Evolutionary conservation across 2,329 filamentous ascomycete genomes (phyloP).

Genomic region (Colletotrichum scovillei): DNA sequence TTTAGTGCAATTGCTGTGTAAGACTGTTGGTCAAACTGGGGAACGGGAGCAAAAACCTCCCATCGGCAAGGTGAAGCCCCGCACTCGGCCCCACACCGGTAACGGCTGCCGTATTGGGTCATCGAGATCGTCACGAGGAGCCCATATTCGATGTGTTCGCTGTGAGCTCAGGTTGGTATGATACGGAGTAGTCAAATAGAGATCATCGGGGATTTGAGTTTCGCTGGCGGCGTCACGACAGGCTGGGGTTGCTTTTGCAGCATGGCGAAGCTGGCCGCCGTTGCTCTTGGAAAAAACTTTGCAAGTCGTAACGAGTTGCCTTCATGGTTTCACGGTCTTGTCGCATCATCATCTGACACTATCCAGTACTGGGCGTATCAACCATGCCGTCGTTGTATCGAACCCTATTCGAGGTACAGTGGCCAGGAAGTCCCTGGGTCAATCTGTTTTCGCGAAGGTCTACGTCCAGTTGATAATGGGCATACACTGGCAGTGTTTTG

Average conservation of each 20-base stretch:
- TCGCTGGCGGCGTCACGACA: not conserved
- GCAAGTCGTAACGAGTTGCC: conserved; percentile 27
- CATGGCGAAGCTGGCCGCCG: not conserved
- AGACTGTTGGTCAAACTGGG: not conserved
- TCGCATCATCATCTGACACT: conserved; percentile 12
- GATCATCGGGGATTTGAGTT: conserved; percentile 14
- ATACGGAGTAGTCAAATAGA: not conserved
- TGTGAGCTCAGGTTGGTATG: too few relatives aligned
- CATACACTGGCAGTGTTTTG: not conserved
- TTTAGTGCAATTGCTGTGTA: not conserved
- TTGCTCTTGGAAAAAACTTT: conserved; percentile 10
- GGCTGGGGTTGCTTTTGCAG: not conserved
- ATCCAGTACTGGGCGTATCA: conserved; percentile 8
- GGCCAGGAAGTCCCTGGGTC: not conserved
- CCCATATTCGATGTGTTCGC: not conserved
- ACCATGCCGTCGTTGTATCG: conserved; percentile 4
- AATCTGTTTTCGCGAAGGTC: not conserved
- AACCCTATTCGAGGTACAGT: not conserved
- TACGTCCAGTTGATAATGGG: not conserved
- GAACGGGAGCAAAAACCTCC: conserved; percentile 10
- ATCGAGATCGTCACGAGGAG: conserved; percentile 2
- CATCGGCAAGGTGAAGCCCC: not conserved
- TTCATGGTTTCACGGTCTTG: not conserved
- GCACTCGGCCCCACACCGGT: conserved; percentile 9
- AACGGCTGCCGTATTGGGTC: conserved; percentile 13